Base-by-base conservation (phyloP, 1,284 basidiomycete species). In the Trichosporon ovoides region DNA sequence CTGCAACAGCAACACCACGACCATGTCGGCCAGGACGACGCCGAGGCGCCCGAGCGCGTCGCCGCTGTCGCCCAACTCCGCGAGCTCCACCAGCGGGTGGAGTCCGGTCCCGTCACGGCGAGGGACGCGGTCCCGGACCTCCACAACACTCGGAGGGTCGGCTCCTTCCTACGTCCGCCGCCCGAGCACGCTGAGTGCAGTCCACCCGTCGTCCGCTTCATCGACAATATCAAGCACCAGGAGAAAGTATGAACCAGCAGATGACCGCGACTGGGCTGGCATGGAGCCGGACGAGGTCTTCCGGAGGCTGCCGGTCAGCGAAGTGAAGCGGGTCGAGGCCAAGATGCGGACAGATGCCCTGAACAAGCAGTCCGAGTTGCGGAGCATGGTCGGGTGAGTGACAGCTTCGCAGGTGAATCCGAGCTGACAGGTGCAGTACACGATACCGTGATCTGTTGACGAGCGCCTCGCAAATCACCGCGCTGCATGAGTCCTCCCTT, bases 301-400 rank as follows among this genome's bases (percentile, higher is more conserved):
- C 73, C 78, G 83, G 50, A 84, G 83, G 65, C 79, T 86, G 67
- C 85, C 87, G 1, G 83, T 93, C 20, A 69, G 82, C 0, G 89
- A 94, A 73, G 86, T 92, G 36, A 88, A 83, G 74, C 77, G 79
- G 43, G 82, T 87, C 37, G 87, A 92, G 70, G 80, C 83, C 28
- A 85, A 84, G 58, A 78, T 94, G 61, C 83, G 85, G 75, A 79
- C 82, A n/a, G 89, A 93, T 75, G 91, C 91, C 2, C 84, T 91
- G 70, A 87, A 86, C 53, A 95, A 95, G 76, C 89, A 91, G 70
- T 88, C 91, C 68, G 93, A 97, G 73, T 82, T 96, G 46, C 82
- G 92, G 64, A 81, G 89, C 28, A 97, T 95, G 92, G 93, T 97
- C 74, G 92, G 91, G 91, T 94, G 77, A 82, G 90, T 85, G 58